Evolutionary conservation across 208 protist genomes (phyloP).

Genomic region (Trypanosoma brucei): DNA sequence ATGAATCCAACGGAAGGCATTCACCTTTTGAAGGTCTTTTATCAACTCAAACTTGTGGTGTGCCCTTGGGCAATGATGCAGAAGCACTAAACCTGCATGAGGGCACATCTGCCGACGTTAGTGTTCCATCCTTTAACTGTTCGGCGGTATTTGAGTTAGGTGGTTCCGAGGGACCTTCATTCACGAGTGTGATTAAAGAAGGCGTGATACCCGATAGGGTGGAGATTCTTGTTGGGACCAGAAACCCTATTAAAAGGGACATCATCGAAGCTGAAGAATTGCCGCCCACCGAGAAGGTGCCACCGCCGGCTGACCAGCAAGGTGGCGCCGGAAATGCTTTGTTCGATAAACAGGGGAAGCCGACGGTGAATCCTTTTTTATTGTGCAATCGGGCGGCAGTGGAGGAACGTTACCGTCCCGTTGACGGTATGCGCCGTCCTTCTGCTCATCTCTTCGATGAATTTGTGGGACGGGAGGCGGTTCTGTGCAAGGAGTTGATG

Average conservation of each 20-base stretch:
- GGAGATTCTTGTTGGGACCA: background rate
- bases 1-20: too few species aligned
- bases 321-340: too few species aligned
- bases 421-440: background rate
- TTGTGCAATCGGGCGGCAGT: background rate
- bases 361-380: background rate
- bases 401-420: background rate
- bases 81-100: background rate
- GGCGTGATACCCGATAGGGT: background rate
- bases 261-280: background rate
- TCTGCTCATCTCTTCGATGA: slow-evolving; percentile 12
- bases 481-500: slow-evolving; percentile 50
- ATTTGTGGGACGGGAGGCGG: slow-evolving; percentile 14
- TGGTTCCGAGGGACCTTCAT: background rate
- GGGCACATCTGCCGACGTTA: slow-evolving; percentile 19
- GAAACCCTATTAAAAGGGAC: background rate
- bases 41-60: background rate
- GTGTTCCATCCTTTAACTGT: slow-evolving; percentile 15
- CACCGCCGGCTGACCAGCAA: too few species aligned
- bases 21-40: background rate
- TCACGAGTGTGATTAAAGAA: background rate
- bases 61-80: background rate
- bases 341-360: too few species aligned
- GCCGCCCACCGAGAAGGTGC: too few species aligned
- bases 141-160: slow-evolving; percentile 9